Evolutionary conservation across 257 asterid genomes (phyloP).

Genomic region (Datura wrightii): DNA sequence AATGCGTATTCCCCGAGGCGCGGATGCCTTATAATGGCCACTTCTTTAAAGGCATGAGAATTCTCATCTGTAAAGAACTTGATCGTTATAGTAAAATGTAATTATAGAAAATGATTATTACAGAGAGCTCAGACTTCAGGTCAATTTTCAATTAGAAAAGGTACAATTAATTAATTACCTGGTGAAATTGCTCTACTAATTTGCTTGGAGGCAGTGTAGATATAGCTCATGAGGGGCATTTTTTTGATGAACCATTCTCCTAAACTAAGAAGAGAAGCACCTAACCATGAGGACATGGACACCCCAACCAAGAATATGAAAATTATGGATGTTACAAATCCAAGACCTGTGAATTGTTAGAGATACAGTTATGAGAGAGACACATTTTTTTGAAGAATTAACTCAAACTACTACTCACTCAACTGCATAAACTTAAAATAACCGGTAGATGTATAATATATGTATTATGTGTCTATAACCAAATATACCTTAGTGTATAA

Average conservation of each 20-base stretch:
- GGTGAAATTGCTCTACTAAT: conserved; percentile 42
- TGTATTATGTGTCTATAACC: too few species aligned
- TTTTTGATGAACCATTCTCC: conserved; percentile 39
- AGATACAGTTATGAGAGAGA: not conserved
- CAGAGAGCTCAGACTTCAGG: too few species aligned
- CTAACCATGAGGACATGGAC: conserved; percentile 41
- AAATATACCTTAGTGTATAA: too few species aligned
- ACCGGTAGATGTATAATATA: too few species aligned
- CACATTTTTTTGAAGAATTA: too few species aligned
- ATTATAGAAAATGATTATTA: too few species aligned
- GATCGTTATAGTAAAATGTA: too few species aligned
- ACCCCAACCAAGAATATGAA: conserved; percentile 41
- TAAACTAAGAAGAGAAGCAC: conserved; percentile 37
- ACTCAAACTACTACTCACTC: too few species aligned
- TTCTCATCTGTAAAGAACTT: conserved; percentile 27
- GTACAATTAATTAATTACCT: not conserved
- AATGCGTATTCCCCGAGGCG: conserved; percentile 37
- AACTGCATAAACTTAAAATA: too few species aligned
- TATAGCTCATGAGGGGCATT: conserved; percentile 38
- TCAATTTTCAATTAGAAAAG: too few species aligned
- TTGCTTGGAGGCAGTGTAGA: conserved; percentile 39
- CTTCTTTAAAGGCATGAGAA: conserved; percentile 40
- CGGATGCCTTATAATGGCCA: conserved; percentile 42
- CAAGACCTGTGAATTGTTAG: conserved; percentile 33
- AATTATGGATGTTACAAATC: conserved; percentile 37